These are phyloP conservation scores for Aspergillus sclerotialis DNA, from an alignment of 2,329 filamentous ascomycete species.

Conservation along the genomic window DNA sequence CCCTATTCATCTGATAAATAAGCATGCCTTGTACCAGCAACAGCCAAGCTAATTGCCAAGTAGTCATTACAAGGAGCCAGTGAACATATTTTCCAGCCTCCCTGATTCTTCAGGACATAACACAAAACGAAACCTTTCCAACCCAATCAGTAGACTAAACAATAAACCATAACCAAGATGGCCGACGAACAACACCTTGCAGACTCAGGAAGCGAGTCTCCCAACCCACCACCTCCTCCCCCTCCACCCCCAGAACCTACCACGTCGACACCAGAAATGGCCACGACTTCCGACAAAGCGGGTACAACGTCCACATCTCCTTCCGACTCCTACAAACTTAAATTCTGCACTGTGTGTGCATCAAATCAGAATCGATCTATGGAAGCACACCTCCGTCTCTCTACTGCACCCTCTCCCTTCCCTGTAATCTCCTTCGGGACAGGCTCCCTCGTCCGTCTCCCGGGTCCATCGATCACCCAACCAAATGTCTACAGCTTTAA, in stretches of 20 bases:
- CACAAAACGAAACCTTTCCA: too few relatives aligned
- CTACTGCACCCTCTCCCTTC: slow-evolving; percentile 72
- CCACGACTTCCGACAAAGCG: slow-evolving; percentile 21
- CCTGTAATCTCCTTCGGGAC: slow-evolving; percentile 99
- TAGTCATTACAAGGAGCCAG: slow-evolving; percentile 25
- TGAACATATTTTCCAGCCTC: slow-evolving; percentile 28
- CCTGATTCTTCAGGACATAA: slow-evolving; percentile 20
- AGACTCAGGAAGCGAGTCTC: slow-evolving; percentile 38
- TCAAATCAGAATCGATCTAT: slow-evolving; percentile 99
- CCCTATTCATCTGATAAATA: slow-evolving; percentile 3
- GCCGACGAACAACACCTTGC: slow-evolving; percentile 46
- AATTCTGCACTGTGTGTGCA: slow-evolving; percentile 97
- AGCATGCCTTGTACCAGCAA: not conserved
- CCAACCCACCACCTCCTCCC: slow-evolving; percentile 40
- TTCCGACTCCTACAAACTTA: slow-evolving; percentile 72
- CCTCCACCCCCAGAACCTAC: slow-evolving; percentile 39
- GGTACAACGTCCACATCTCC: slow-evolving; percentile 6
- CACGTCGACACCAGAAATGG: slow-evolving; percentile 31
- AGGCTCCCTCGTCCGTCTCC: slow-evolving; percentile 85
- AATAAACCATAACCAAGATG: slow-evolving; percentile 28
- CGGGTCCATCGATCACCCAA: slow-evolving; percentile 82
- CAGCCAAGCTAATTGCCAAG: slow-evolving; percentile 16
- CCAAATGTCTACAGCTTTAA: slow-evolving; percentile 99
- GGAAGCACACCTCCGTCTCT: slow-evolving; percentile 95
- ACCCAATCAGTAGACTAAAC: slow-evolving; percentile 1